phyloP scores from a whole-genome alignment of 2,329 filamentous ascomycete species.

The Xylariaceae sp. region DNA sequence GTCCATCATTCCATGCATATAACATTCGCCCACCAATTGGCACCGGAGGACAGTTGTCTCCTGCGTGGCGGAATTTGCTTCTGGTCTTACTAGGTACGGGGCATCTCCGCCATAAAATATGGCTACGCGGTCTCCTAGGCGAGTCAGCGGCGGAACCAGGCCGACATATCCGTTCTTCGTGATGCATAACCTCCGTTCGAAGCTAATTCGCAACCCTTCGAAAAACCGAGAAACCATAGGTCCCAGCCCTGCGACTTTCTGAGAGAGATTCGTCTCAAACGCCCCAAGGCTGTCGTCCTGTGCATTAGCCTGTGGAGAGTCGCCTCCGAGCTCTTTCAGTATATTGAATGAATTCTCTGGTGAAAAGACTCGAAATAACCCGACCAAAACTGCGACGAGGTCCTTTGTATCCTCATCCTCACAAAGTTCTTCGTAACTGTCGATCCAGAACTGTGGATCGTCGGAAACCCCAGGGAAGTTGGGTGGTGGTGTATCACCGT shows the following conservation, averaged over 20 bases:
- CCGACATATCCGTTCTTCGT: slow-evolving; percentile 14
- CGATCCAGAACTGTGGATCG: slow-evolving; percentile 8
- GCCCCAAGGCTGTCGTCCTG: background rate
- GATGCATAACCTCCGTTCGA: slow-evolving; percentile 12
- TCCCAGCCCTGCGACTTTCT: background rate
- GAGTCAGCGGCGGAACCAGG: slow-evolving; percentile 12
- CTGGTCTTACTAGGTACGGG: slow-evolving; percentile 7
- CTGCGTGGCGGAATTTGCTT: background rate
- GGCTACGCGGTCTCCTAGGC: slow-evolving; percentile 7
- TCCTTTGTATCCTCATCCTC: slow-evolving; percentile 8
- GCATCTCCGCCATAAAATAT: slow-evolving; percentile 11
- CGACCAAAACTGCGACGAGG: background rate
- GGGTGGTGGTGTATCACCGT: background rate
- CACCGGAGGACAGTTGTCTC: slow-evolving; percentile 2
- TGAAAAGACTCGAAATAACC: background rate
- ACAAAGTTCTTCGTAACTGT: slow-evolving; percentile 3
- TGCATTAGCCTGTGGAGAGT: background rate
- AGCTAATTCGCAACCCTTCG: slow-evolving; percentile 9
- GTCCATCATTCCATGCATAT: slow-evolving; percentile 17
- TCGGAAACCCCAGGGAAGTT: background rate
- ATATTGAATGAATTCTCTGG: background rate
- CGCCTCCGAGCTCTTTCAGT: background rate
- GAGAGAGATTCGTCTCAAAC: background rate
- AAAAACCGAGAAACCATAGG: slow-evolving; percentile 6
- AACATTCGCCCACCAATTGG: slow-evolving; percentile 16